Evolutionary conservation across 2,329 filamentous ascomycete species (phyloP).

Genomic region (Fusarium aywerte): DNA sequence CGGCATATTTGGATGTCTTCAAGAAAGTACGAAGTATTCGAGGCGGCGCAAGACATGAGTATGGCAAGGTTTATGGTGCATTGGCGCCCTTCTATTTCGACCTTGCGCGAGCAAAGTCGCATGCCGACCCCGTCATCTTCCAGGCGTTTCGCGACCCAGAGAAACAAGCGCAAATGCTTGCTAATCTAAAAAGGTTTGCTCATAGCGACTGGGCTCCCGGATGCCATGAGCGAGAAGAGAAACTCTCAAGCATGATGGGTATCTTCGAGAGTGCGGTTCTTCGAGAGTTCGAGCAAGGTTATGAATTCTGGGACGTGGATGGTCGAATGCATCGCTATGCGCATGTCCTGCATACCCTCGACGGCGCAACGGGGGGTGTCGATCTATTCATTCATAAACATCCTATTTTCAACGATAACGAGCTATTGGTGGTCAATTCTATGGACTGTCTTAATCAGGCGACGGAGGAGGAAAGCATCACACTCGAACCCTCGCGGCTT

Average conservation of each 20-base stretch:
- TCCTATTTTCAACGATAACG: conserved; percentile 79
- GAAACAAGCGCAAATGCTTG: conserved; percentile 88
- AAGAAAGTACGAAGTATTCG: conserved; percentile 79
- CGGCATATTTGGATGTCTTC: conserved; percentile 75
- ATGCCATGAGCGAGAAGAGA: conserved; percentile 75
- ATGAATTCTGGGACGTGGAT: conserved; percentile 87
- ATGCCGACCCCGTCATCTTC: conserved; percentile 86
- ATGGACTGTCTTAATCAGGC: conserved; percentile 83
- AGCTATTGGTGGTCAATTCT: conserved; percentile 72
- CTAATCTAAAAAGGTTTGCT: conserved; percentile 81
- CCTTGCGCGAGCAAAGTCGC: conserved; percentile 75
- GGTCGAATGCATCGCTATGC: conserved; percentile 91
- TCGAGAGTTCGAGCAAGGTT: conserved; percentile 92
- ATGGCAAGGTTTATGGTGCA: conserved; percentile 88
- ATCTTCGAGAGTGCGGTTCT: conserved; percentile 93
- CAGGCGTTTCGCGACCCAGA: conserved; percentile 88
- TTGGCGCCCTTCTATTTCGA: conserved; percentile 91
- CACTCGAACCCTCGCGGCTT: conserved; percentile 79
- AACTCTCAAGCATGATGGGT: conserved; percentile 76
- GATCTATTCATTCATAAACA: conserved; percentile 92
- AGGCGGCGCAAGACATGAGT: conserved; percentile 88
- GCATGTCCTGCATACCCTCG: conserved; percentile 82
- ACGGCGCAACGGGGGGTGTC: conserved; percentile 80
- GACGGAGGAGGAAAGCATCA: conserved; percentile 69
- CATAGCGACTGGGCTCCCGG: conserved; percentile 84